Percentiles rank a stretch among this genome's conserved stretches.
Evolutionary conservation across 208 protist genomes (phyloP).

Genomic region (Wallacemonas sp.): DNA sequence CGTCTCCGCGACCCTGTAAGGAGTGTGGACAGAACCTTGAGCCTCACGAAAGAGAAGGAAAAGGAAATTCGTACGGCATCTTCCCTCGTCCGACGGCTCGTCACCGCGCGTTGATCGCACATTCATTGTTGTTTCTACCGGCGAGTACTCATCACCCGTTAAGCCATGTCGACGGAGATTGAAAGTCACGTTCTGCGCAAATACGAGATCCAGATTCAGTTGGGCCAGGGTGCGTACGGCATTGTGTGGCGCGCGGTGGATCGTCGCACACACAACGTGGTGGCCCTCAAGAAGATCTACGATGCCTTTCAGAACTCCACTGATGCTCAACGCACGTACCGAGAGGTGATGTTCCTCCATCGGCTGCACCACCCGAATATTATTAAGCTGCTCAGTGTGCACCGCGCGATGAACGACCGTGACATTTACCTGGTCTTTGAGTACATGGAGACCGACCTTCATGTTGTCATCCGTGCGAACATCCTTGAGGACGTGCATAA

Average conservation of each 20-base stretch:
- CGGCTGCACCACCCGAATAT: conserved; percentile 97
- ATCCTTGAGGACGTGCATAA: conserved; percentile 98
- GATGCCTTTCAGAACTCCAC: conserved; percentile 95
- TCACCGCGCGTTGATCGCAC: too few relatives aligned
- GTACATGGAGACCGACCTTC: conserved; percentile 96
- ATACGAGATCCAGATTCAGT: conserved; percentile 94
- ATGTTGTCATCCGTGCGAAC: conserved; percentile 95
- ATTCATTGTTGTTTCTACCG: too few relatives aligned
- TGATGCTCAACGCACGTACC: conserved; percentile 94
- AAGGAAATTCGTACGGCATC: too few relatives aligned
- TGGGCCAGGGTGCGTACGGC: conserved; percentile 95
- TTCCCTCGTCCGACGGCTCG: too few relatives aligned
- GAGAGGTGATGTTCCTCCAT: conserved; percentile 98
- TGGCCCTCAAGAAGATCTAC: conserved; percentile 97
- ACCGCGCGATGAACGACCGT: conserved; percentile 96
- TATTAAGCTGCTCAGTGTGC: conserved; percentile 95
- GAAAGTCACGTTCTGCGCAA: conserved; percentile 92
- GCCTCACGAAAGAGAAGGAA: background rate
- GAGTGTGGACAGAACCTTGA: background rate
- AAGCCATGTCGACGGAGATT: conserved; percentile 87
- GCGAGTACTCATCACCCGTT: too few relatives aligned
- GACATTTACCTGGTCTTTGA: conserved; percentile 99
- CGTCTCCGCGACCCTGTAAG: too few relatives aligned
- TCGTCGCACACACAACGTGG: conserved; percentile 83
- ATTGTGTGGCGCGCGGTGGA: conserved; percentile 95